Evolutionary conservation across 768 basidiomycete species (phyloP).

Genomic region (Coprinopsis sp.): DNA sequence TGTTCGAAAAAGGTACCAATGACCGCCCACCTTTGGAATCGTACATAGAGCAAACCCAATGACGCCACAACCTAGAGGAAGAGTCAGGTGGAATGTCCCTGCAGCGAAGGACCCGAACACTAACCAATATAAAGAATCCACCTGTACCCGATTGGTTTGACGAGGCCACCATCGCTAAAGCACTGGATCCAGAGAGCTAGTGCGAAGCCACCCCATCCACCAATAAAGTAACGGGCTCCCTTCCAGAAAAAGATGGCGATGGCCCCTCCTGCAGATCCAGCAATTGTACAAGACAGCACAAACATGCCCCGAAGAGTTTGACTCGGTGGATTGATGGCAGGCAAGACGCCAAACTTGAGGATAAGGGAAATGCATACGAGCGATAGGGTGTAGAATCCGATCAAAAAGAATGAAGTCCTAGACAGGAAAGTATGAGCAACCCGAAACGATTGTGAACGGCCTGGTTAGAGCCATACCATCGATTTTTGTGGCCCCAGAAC

Average conservation of each 20-base stretch:
- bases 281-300: slow-evolving; percentile 74
- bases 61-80: slow-evolving; percentile 56
- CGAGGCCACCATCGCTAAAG: slow-evolving; percentile 77
- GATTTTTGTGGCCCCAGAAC: slow-evolving; percentile 92
- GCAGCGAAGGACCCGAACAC: slow-evolving; percentile 11
- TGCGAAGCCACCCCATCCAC: slow-evolving; percentile 84
- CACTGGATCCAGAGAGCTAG: slow-evolving; percentile 85
- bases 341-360: slow-evolving; percentile 79
- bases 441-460: slow-evolving; percentile 4
- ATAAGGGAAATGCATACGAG: slow-evolving; percentile 86
- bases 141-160: slow-evolving; percentile 68
- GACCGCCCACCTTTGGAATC: slow-evolving; percentile 55
- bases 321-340: slow-evolving; percentile 77
- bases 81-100: slow-evolving; percentile 11
- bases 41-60: slow-evolving; percentile 81
- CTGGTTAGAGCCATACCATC: slow-evolving; percentile 58
- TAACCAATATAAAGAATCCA: slow-evolving; percentile 89
- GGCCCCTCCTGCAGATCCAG: slow-evolving; percentile 80
- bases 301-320: slow-evolving; percentile 84
- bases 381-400: slow-evolving; percentile 85
- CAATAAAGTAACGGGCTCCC: slow-evolving; percentile 76
- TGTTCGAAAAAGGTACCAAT: slow-evolving; percentile 14
- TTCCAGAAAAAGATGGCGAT: slow-evolving; percentile 93
- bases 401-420: slow-evolving; percentile 92
- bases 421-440: slow-evolving; percentile 12